Conservation (phyloP, 108 stramenopile species). For the Aurantiochytrium sp. region DNA sequence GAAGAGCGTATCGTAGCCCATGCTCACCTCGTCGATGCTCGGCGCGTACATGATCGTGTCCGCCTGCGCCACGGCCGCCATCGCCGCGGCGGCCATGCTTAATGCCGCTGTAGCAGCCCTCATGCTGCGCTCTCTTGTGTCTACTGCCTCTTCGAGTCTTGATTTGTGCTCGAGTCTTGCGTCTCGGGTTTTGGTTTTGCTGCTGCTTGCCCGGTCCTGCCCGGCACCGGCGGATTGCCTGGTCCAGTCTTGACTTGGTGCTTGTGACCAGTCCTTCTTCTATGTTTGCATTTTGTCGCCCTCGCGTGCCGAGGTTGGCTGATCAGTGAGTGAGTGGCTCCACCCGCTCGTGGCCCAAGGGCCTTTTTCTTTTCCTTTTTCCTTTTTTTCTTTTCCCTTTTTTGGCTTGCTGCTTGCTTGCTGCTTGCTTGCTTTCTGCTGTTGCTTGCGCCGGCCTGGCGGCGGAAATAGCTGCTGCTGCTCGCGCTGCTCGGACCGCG, state of each 20-base stretch:
- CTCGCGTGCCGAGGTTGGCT: too few relatives aligned
- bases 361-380: not conserved
- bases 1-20: not conserved
- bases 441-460: not conserved
- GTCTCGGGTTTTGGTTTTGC: not conserved
- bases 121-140: not conserved
- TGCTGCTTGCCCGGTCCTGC: not conserved
- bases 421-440: not conserved
- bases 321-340: too few relatives aligned
- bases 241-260: too few relatives aligned
- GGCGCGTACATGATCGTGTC: not conserved
- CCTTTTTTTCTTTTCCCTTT: not conserved
- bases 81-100: not conserved
- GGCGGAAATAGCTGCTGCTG: not conserved
- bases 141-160: not conserved
- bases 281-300: too few relatives aligned
- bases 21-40: not conserved
- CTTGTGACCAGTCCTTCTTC: too few relatives aligned
- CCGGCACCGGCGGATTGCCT: not conserved
- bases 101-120: too few relatives aligned
- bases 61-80: not conserved
- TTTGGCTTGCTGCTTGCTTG: not conserved
- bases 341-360: not conserved
- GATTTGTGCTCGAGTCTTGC: not conserved
- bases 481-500: too few relatives aligned